Evolutionary conservation across 2,329 filamentous ascomycete species (phyloP).

Genomic region (Phaeosphaeriaceae sp.): DNA sequence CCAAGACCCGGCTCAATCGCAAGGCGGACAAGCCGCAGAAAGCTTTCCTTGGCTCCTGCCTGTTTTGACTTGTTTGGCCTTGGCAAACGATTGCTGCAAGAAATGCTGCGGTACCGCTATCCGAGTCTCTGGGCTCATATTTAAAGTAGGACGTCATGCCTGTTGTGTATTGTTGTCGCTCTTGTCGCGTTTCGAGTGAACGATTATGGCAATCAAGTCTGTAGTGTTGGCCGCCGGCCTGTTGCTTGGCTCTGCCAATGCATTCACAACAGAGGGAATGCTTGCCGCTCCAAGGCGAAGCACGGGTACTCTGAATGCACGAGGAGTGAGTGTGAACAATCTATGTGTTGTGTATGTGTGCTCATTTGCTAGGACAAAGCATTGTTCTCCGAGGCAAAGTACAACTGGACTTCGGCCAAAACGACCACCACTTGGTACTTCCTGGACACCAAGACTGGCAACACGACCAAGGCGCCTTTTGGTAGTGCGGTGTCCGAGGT

Average conservation of each 20-base stretch:
- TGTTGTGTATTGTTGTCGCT: constrained; percentile 1
- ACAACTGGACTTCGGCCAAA: constrained; percentile 46
- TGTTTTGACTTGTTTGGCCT: constrained; percentile 27
- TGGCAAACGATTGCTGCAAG: constrained; percentile 20
- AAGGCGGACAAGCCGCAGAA: constrained; percentile 29
- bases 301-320: constrained; percentile 42
- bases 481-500: constrained; percentile 42
- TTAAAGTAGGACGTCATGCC: constrained; percentile 25
- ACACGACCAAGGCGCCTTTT: constrained; percentile 43
- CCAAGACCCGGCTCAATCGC: constrained; percentile 21
- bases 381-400: constrained; percentile 43
- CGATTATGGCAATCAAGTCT: constrained; percentile 38
- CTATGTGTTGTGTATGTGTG: constrained; percentile 6
- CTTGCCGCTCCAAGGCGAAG: constrained; percentile 41
- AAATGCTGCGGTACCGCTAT: constrained; percentile 18
- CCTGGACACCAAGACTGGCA: constrained; percentile 38
- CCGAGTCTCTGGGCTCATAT: constrained; percentile 13
- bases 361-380: constrained; percentile 34
- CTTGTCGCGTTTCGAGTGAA: background rate
- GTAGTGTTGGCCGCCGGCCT: constrained; percentile 33
- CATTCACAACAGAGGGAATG: constrained; percentile 35
- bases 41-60: constrained; percentile 30
- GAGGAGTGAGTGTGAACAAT: constrained; percentile 31
- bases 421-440: constrained; percentile 59
- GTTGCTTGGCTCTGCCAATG: constrained; percentile 33